Base-by-base conservation (phyloP, 2,329 filamentous ascomycete genomes). In the Botrytis hyacinthi region DNA sequence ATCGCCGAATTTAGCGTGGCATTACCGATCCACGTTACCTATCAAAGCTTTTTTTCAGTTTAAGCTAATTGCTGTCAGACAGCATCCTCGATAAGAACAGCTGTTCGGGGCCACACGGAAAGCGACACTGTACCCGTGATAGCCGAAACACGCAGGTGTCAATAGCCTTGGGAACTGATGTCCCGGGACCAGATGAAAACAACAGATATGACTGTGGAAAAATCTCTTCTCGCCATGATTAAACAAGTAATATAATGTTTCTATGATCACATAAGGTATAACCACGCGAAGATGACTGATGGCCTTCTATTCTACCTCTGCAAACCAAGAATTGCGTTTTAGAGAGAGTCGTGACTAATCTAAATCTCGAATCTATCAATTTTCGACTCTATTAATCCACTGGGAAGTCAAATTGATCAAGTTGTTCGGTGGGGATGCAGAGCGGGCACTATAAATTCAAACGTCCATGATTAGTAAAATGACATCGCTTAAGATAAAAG, bases 371-470 rank as follows among this genome's bases (percentile, higher is more conserved):
- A n/a, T n/a, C 0, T 14, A n/a, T n/a, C 1, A 12, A 51, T 51
- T 26, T n/a, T 51, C 0, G 4, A 51, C 26, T 26, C 4, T 14
- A 4, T 51, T 2, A 5, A 26, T n/a, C 4, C 9, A 26, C 22
- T n/a, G 4, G 46, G 12, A 51, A 14, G 46, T 26, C 4, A 26
- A 12, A 51, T 0, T 51, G 46, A 51, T 51, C 46, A 12, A n/a
- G 22, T 51, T 1, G 7, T 26, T 51, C 4, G 4, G 20, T 4
- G 4, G 4, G 26, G 10, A 51, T 26, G 4, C 22, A 26, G 46
- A 51, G 22, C 10, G 9, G 1, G 4, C 10, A 48, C 9, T 48
- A 14, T 0, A 6, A 14, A n/a, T 6, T n/a, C 26, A 10, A n/a
- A 51, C 9, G 1, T 51, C 10, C 1, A 42, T 16, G 40, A 42